A percentile compares a stretch with the other conserved stretches of the same genome.
Evolutionary conservation across 2,329 filamentous ascomycete genomes (phyloP).

Genomic region (Monosporascus sp.): DNA sequence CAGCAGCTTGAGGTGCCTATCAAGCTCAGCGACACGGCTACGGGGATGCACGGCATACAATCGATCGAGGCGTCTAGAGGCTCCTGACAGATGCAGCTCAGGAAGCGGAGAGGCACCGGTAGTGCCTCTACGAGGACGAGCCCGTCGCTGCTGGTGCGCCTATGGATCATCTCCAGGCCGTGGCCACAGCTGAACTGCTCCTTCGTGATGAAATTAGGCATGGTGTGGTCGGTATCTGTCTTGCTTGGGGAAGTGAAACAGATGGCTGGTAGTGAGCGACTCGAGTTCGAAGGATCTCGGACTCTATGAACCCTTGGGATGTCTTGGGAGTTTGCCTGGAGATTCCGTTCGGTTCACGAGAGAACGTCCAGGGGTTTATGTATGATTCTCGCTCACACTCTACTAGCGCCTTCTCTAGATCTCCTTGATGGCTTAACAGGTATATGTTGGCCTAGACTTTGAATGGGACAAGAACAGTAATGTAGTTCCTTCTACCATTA

Average conservation of each 20-base stretch:
- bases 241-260: not conserved
- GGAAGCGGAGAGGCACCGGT: slow-evolving; percentile 6
- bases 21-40: not conserved
- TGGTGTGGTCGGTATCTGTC: not conserved
- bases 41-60: not conserved
- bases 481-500: not conserved
- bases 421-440: not conserved
- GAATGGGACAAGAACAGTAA: not conserved
- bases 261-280: not conserved
- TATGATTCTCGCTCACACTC: not conserved
- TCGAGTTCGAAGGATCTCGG: not conserved
- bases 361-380: not conserved
- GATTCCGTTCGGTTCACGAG: not conserved
- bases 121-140: slow-evolving; percentile 3
- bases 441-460: not conserved
- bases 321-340: not conserved
- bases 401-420: not conserved
- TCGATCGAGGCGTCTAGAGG: not conserved
- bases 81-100: slow-evolving; percentile 6
- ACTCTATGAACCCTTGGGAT: not conserved
- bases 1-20: slow-evolving; percentile 1
- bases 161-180: not conserved
- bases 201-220: slow-evolving; percentile 11
- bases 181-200: slow-evolving; percentile 13
- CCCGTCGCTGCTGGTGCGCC: slow-evolving; percentile 2